Conservation (phyloP, 495 filamentous ascomycete genomes). For the Penicillium mononematosum region DNA sequence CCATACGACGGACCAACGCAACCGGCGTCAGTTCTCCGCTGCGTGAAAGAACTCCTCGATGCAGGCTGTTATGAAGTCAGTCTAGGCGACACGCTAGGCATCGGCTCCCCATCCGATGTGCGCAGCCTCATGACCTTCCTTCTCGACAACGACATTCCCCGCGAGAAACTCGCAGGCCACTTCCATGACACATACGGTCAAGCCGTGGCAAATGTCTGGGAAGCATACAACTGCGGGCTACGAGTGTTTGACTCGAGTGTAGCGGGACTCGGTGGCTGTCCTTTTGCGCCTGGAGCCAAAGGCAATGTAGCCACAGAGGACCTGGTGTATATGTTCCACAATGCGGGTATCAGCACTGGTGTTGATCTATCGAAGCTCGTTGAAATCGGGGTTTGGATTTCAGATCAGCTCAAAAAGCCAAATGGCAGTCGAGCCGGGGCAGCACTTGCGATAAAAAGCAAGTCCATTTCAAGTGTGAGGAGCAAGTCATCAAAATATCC, state of each 20-base stretch:
- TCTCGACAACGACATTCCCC: constrained; percentile 24
- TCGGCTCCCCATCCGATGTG: constrained; percentile 36
- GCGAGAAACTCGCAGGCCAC: constrained; percentile 38
- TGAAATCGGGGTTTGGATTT: constrained; percentile 42
- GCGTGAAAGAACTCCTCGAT: constrained; percentile 32
- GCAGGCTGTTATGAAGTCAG: constrained; percentile 48
- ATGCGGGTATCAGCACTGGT: constrained; percentile 38
- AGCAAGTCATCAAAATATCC: too few species aligned
- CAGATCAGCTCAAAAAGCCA: constrained; percentile 22
- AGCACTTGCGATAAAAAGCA: too few species aligned
- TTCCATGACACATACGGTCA: constrained; percentile 51
- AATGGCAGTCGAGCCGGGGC: constrained; percentile 33
- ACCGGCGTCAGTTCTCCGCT: constrained; percentile 32
- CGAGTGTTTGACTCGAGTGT: constrained; percentile 47
- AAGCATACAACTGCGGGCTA: constrained; percentile 40
- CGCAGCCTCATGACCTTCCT: constrained; percentile 32
- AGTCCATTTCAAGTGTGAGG: too few species aligned
- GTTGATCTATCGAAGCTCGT: constrained; percentile 36
- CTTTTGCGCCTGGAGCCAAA: constrained; percentile 47
- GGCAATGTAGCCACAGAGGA: constrained; percentile 48
- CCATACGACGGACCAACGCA: constrained; percentile 40
- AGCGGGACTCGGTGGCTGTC: constrained; percentile 47
- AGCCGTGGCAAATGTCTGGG: constrained; percentile 44
- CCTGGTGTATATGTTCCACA: constrained; percentile 43
- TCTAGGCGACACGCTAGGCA: constrained; percentile 45